These are phyloP conservation scores for Lachnellula subtilissima DNA, from an alignment of 2,329 filamentous ascomycete genomes.

Conservation along the genomic window DNA sequence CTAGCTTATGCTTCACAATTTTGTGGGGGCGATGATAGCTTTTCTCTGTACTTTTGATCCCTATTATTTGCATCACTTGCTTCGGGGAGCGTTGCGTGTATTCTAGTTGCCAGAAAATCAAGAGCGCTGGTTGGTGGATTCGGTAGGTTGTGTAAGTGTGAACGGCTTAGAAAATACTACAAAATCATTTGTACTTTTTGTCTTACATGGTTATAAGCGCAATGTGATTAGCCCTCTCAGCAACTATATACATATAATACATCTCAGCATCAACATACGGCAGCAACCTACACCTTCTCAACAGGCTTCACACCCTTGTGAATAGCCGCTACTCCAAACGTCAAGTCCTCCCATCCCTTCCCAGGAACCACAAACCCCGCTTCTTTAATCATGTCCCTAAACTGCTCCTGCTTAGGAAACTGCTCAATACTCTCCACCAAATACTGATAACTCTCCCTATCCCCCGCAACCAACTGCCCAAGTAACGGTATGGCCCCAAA, in stretches of 20 bases:
- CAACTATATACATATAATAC: constrained; percentile 10
- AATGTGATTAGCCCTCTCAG: background rate
- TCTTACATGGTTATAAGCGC: background rate
- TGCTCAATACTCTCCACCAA: constrained; percentile 95
- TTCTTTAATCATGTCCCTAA: constrained; percentile 73
- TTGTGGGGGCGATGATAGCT: constrained; percentile 31
- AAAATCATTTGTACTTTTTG: constrained; percentile 22
- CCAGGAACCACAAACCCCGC: constrained; percentile 85
- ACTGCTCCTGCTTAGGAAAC: constrained; percentile 83
- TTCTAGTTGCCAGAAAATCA: constrained; percentile 29
- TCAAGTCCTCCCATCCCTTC: constrained; percentile 82
- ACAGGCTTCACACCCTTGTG: constrained; percentile 89
- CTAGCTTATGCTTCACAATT: constrained; percentile 30
- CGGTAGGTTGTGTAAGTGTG: constrained; percentile 8
- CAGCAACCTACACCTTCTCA: constrained; percentile 12
- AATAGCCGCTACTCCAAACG: constrained; percentile 87
- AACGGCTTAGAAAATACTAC: constrained; percentile 30
- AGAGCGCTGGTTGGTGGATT: constrained; percentile 23
- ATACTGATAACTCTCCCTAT: constrained; percentile 96
- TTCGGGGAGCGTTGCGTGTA: constrained; percentile 33
- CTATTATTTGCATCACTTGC: constrained; percentile 26
- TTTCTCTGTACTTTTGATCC: constrained; percentile 32
- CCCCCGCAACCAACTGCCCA: constrained; percentile 88
- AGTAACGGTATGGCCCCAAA: constrained; percentile 93
- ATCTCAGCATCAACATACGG: background rate